Evolutionary conservation across 78 protist species (phyloP), one percentile per base, ranked within the genome.

Genomic region (Dictyostelium brefeldianum): DNA sequence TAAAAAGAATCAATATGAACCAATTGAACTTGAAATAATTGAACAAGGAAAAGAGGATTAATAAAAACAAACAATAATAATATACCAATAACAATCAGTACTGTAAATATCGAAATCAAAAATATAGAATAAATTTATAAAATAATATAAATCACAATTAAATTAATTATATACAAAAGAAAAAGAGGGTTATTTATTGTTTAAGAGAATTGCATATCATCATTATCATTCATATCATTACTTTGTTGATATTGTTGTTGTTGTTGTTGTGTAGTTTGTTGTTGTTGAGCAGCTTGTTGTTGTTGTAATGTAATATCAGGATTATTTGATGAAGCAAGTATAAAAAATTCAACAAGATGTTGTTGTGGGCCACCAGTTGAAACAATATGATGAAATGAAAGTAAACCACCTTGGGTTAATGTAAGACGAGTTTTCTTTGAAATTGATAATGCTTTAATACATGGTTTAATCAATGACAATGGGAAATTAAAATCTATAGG

Each of bases 361-460:
- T 48, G 46, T 48, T 78, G 83, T 22, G 70, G 10, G 4, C 82
- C 89, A 43, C 78, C 83, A 12, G 36, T 41, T 27, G 57, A 6
- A 29, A 65, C 6, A 5, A 81, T 10, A 51, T 81, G 89, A 4
- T 59, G 47, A 29, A 81, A 70, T 50, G 67, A 31, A 20, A 81
- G 25, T 20, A 81, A 8, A 41, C 89, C 89, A 50, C 47, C 36
- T 62, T 18, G 48, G 9, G 78, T 81, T 17, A 81, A 31, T 8
- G 29, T 48, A 2, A 81, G 12, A 43, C 65, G 78, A 8, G 89
- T 81, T 51, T 81, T 81, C 51, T 47, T 50, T 22, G 89, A 17
- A 29, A 69, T 12, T 17, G 89, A 18, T 17, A 81, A 14, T 50
- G 89, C 89, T 78, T 78, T 78, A n/a, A 78, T 54, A 56, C 83